Conservation (phyloP, 2,329 filamentous ascomycete genomes). For the Aspergillus pseudotamarii region DNA sequence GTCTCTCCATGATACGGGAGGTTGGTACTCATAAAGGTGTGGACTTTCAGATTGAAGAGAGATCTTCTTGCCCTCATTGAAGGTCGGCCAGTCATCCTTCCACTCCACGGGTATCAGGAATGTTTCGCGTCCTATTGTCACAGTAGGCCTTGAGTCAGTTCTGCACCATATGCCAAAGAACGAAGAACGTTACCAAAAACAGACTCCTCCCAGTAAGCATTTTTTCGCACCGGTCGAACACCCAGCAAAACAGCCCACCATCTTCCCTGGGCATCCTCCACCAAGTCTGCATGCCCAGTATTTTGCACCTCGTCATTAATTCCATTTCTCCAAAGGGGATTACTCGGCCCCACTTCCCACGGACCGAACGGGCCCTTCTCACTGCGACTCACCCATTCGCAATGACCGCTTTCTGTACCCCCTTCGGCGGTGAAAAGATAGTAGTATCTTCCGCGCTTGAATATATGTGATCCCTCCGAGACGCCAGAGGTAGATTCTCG, state of each 20-base stretch:
- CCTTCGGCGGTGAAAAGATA: slow-evolving; percentile 59
- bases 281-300: slow-evolving; percentile 54
- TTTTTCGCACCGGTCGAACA: slow-evolving; percentile 42
- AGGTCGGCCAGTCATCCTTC: slow-evolving; percentile 56
- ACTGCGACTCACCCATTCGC: slow-evolving; percentile 61
- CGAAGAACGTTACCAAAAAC: slow-evolving; percentile 41
- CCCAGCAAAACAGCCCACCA: slow-evolving; percentile 56
- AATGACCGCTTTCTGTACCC: slow-evolving; percentile 62
- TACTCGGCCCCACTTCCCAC: slow-evolving; percentile 62
- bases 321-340: slow-evolving; percentile 59
- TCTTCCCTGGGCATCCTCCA: slow-evolving; percentile 48
- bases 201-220: slow-evolving; percentile 40
- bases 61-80: slow-evolving; percentile 52
- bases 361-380: slow-evolving; percentile 60
- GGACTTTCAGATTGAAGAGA: slow-evolving; percentile 32
- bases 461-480: slow-evolving; percentile 60
- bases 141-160: background rate
- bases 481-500: slow-evolving; percentile 50
- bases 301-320: slow-evolving; percentile 53
- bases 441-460: slow-evolving; percentile 55
- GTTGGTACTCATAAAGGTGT: slow-evolving; percentile 23
- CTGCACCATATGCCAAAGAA: background rate
- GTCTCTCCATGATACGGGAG: slow-evolving; percentile 35
- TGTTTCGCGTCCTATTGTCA: slow-evolving; percentile 49
- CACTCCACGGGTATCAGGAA: slow-evolving; percentile 55